phyloP scores from a whole-genome alignment of 306 rosid genomes.

The Sechiopsis laciniata region DNA sequence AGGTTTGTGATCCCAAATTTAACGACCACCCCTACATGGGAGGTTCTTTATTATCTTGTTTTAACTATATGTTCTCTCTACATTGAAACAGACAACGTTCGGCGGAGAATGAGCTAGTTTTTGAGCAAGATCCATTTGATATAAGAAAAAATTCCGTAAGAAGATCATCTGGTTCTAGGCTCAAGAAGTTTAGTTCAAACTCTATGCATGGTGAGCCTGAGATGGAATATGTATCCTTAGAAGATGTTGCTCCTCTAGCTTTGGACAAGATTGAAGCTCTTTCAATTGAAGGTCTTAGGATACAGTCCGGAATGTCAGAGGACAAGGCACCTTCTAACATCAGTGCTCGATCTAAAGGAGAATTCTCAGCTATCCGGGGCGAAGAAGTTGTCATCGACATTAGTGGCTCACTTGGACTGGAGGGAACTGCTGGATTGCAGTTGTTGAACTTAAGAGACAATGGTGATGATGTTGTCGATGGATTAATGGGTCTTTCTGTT shows the following conservation, averaged over 20 bases:
- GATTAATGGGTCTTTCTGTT: slow-evolving; percentile 68
- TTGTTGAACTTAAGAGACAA: slow-evolving; percentile 54
- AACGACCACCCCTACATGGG: neutral
- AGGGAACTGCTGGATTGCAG: slow-evolving; percentile 79
- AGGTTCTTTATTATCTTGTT: slow-evolving; percentile 15
- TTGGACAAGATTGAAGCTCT: slow-evolving; percentile 91
- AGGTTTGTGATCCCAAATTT: slow-evolving; percentile 44
- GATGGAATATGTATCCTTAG: slow-evolving; percentile 61
- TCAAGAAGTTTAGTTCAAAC: slow-evolving; percentile 33
- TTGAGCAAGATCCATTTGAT: slow-evolving; percentile 31
- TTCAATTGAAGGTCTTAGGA: slow-evolving; percentile 82
- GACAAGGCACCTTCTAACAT: slow-evolving; percentile 77
- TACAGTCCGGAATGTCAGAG: slow-evolving; percentile 78
- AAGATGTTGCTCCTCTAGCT: slow-evolving; percentile 87
- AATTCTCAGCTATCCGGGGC: slow-evolving; percentile 53
- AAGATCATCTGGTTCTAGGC: slow-evolving; percentile 33
- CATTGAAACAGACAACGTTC: slow-evolving; percentile 43
- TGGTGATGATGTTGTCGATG: slow-evolving; percentile 44
- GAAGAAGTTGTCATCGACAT: slow-evolving; percentile 34
- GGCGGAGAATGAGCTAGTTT: slow-evolving; percentile 40
- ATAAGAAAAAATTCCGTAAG: slow-evolving; percentile 31
- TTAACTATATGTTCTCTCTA: slow-evolving; percentile 21
- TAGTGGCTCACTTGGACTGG: slow-evolving; percentile 52
- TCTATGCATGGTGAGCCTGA: slow-evolving; percentile 35
- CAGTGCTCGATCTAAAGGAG: slow-evolving; percentile 45